A percentile compares a stretch with the other conserved stretches of the same genome.
Conservation (phyloP, 148 eudicot species). For the Bassia scoparia region DNA sequence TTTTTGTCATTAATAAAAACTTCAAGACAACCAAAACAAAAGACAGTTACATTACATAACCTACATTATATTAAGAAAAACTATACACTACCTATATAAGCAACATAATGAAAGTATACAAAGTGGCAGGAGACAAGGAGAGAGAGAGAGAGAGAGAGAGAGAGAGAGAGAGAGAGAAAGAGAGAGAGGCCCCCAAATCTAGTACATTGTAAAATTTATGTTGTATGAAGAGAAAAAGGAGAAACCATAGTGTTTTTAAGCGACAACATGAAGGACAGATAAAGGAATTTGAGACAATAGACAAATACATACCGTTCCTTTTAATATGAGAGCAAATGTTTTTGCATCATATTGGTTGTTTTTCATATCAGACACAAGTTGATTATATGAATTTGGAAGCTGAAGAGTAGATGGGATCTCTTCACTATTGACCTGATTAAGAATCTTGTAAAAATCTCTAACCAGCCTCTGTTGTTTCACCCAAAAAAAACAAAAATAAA, state of each 20-base stretch:
- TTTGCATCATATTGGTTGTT: conserved; percentile 65
- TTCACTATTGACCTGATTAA: conserved; percentile 74
- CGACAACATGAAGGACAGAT: neutral
- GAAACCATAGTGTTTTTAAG: neutral
- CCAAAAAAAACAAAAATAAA: conserved; percentile 22
- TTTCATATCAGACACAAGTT: conserved; percentile 87
- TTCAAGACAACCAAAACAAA: neutral
- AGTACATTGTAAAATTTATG: no score
- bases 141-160: neutral
- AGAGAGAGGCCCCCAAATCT: no score
- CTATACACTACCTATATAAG: neutral
- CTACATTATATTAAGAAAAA: neutral
- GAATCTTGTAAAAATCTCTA: conserved; percentile 73
- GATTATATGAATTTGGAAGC: conserved; percentile 76
- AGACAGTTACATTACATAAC: conserved; percentile 1
- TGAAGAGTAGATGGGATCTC: conserved; percentile 60
- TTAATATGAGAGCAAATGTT: conserved; percentile 80
- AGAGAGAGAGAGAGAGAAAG: neutral
- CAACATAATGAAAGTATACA: neutral
- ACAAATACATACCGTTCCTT: conserved; percentile 72
- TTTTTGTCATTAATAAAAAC: neutral
- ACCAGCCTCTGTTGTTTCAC: conserved; percentile 65
- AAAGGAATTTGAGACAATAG: neutral
- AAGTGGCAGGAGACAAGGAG: neutral
- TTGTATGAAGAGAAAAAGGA: neutral